Evolutionary conservation across 108 stramenopile species (phyloP).

Genomic region (Skeletonema marinoi): DNA sequence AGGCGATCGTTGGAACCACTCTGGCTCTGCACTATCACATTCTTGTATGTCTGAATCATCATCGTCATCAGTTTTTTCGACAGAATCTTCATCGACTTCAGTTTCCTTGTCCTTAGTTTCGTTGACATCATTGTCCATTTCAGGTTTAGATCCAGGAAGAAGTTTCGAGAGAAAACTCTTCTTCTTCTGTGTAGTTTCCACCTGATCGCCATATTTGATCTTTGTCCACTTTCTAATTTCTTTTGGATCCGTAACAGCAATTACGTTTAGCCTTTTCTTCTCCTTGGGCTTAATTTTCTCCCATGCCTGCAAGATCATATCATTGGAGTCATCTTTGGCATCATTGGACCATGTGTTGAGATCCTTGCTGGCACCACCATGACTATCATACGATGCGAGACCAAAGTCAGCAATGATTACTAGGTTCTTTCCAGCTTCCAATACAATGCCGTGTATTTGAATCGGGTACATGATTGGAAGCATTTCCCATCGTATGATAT

Average conservation of each 20-base stretch:
- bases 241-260: conserved; percentile 50
- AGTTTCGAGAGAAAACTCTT: conserved; percentile 27
- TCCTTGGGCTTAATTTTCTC: conserved; percentile 56
- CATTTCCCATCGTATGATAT: conserved; percentile 63
- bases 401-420: conserved; percentile 54
- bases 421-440: conserved; percentile 45
- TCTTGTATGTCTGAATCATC: background rate
- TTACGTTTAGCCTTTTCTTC: conserved; percentile 53
- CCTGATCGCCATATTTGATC: conserved; percentile 48
- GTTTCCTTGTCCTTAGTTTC: background rate
- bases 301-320: conserved; percentile 44
- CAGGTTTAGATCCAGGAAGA: conserved; percentile 5
- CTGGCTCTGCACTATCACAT: conserved; percentile 12
- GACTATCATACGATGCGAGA: conserved; percentile 37
- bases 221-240: conserved; percentile 57
- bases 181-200: conserved; percentile 23
- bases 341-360: conserved; percentile 27
- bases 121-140: background rate
- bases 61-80: background rate
- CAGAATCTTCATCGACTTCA: conserved; percentile 1
- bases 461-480: conserved; percentile 56
- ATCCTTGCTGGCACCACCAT: conserved; percentile 8
- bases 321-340: conserved; percentile 34
- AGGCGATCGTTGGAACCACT: conserved; percentile 37
- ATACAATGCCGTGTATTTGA: conserved; percentile 56